A percentile compares a stretch with the other conserved stretches of the same genome.
Evolutionary conservation across 768 basidiomycete species (phyloP).

Genomic region (Suillus sp.): DNA sequence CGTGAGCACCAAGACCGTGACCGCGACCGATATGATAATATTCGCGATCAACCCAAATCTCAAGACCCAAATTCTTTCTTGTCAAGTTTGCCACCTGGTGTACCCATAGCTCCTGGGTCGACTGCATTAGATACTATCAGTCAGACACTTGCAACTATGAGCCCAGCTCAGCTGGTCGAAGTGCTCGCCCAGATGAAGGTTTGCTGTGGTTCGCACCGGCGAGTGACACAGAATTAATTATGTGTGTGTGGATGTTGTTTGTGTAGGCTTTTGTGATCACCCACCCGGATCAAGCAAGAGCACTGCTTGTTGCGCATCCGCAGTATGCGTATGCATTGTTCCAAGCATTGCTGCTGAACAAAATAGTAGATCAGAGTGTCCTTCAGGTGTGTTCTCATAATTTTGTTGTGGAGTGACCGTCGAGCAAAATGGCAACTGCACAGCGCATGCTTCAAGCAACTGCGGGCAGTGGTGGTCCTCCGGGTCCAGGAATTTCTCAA

Average conservation of each 20-base stretch:
- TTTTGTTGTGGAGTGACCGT: slow-evolving; percentile 14
- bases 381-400: slow-evolving; percentile 64
- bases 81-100: slow-evolving; percentile 70
- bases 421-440: slow-evolving; percentile 20
- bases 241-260: slow-evolving; percentile 12
- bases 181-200: slow-evolving; percentile 99
- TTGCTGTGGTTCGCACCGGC: slow-evolving; percentile 29
- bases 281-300: slow-evolving; percentile 86
- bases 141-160: slow-evolving; percentile 81
- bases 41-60: slow-evolving; percentile 33
- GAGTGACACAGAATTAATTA: slow-evolving; percentile 18
- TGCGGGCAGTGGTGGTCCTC: slow-evolving; percentile 28
- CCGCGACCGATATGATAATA: slow-evolving; percentile 41
- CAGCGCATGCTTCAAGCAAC: slow-evolving; percentile 56
- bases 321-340: slow-evolving; percentile 96
- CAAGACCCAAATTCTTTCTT: slow-evolving; percentile 60
- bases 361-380: slow-evolving; percentile 87
- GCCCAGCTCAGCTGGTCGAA: slow-evolving; percentile 85
- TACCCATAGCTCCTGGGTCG: slow-evolving; percentile 68
- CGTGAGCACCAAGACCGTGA: slow-evolving; percentile 56
- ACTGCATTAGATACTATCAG: slow-evolving; percentile 82
- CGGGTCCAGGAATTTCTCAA: slow-evolving; percentile 28
- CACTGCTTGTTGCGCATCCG: slow-evolving; percentile 79
- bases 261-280: slow-evolving; percentile 87
- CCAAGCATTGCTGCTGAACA: slow-evolving; percentile 90